These are phyloP conservation scores for Trametes meyenii DNA, from an alignment of 768 basidiomycete genomes.

Conservation along the genomic window DNA sequence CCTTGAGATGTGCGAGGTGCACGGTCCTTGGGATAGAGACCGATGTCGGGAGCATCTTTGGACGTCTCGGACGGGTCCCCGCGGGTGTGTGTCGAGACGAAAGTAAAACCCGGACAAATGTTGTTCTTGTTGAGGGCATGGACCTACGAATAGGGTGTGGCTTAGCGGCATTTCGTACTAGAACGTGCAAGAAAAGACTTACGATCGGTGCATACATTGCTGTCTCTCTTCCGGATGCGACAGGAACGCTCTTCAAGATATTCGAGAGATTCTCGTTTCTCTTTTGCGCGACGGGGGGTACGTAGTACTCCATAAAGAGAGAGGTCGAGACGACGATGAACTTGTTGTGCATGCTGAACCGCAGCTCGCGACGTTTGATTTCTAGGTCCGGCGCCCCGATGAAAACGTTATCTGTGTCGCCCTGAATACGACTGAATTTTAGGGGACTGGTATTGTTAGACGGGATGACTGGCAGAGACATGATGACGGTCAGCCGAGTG, in stretches of 20 bases:
- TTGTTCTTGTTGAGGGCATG: neutral
- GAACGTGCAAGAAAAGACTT: neutral
- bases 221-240: neutral
- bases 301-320: neutral
- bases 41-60: neutral
- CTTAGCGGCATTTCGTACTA: neutral
- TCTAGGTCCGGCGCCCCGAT: neutral
- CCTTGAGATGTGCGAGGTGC: neutral
- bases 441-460: neutral
- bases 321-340: neutral
- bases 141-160: neutral
- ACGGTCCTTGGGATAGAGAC: neutral
- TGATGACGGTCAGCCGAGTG: neutral
- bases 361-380: constrained; percentile 2
- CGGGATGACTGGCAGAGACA: neutral
- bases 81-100: neutral
- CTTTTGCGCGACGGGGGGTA: neutral
- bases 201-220: constrained; percentile 4
- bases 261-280: too few relatives aligned
- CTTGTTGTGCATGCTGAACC: constrained; percentile 6
- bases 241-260: neutral
- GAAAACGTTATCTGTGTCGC: neutral
- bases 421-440: neutral
- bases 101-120: neutral
- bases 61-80: neutral